Base-by-base conservation (phyloP, 208 protist genomes). In the Angomonas ambiguus region DNA sequence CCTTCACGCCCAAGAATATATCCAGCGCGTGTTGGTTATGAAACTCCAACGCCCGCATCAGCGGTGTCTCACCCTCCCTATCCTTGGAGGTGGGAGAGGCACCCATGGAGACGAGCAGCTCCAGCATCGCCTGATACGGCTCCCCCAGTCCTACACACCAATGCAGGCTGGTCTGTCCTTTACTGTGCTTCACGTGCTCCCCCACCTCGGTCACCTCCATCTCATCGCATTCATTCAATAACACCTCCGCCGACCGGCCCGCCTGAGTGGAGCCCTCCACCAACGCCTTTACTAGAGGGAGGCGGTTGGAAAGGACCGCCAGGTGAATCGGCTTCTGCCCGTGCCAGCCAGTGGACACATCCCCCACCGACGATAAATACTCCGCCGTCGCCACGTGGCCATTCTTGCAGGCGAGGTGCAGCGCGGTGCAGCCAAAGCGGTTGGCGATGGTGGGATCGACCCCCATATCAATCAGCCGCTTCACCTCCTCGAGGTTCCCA, bases 341-440 rank as follows among this genome's bases (percentile, higher is more conserved):
- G 58, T 95, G 89, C 89, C 89, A 95, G 6, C 69, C 35, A 33
- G 66, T 72, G 33, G 84, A 63, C 45, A 82, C 75, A 67, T 90
- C 82, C 11, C 72, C 80, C 2, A 91, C 61, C 13, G 72, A 74
- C 30, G 78, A 78, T 25, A 95, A 82, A 49, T 83, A 89, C 59
- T 82, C 80, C 13, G 85, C 82, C 4, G 76, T 83, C 0, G 86
- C 82, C 3, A 92, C 75, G 25, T 87, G 82, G 18, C 83, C 83
- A 57, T 83, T 86, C 77, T 92, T 95, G 67, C 86, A 92, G 13
- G 89, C 86, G 30, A 95, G 74, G 76, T 95, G 89, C 45, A 95
- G 71, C 10, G 86, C 89, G 10, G 89, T 95, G 67, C 89, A 95
- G 31, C 87, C 87, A 64, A 95, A 95, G 45, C 80, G 85, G 56